Percentiles rank a stretch among this genome's conserved stretches.
These are phyloP conservation scores for Cystobasidium ongulense DNA, from an alignment of 768 basidiomycete genomes.

Conservation along the genomic window DNA sequence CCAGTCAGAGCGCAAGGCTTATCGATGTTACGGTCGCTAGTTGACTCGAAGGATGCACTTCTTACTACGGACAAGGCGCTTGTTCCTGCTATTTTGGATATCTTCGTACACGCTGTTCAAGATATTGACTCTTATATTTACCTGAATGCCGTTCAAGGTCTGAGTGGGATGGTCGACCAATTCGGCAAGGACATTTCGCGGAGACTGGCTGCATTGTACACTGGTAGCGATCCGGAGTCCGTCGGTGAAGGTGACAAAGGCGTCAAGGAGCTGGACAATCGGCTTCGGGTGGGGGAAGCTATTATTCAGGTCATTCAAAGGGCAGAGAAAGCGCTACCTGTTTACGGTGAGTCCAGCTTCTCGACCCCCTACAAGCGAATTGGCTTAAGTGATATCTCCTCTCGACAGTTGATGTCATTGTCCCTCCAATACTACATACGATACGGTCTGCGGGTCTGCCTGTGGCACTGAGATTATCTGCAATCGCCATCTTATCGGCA, in stretches of 20 bases:
- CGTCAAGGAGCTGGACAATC: constrained; percentile 59
- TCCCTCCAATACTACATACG: constrained; percentile 63
- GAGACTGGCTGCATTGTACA: constrained; percentile 61
- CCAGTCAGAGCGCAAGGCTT: constrained; percentile 92
- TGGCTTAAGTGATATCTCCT: background rate
- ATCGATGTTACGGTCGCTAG: constrained; percentile 67
- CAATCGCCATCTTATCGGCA: constrained; percentile 61
- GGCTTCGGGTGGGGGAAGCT: constrained; percentile 76
- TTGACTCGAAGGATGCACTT: constrained; percentile 48
- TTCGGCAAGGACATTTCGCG: constrained; percentile 66
- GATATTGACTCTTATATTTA: constrained; percentile 96
- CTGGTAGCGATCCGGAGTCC: constrained; percentile 45
- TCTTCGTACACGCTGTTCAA: constrained; percentile 74
- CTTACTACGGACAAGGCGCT: constrained; percentile 54
- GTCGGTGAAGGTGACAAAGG: constrained; percentile 47
- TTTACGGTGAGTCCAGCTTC: constrained; percentile 54
- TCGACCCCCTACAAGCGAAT: background rate
- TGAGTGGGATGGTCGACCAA: constrained; percentile 72
- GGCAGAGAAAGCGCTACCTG: constrained; percentile 60
- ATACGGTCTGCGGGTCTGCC: constrained; percentile 59
- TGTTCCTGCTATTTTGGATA: constrained; percentile 71
- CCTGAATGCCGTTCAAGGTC: constrained; percentile 80
- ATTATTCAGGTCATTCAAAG: constrained; percentile 65
- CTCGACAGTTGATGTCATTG: constrained; percentile 55
- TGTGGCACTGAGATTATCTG: constrained; percentile 62